Evolutionary conservation across 2,329 filamentous ascomycete species (phyloP).

Genomic region (Paecilomyces formosus): DNA sequence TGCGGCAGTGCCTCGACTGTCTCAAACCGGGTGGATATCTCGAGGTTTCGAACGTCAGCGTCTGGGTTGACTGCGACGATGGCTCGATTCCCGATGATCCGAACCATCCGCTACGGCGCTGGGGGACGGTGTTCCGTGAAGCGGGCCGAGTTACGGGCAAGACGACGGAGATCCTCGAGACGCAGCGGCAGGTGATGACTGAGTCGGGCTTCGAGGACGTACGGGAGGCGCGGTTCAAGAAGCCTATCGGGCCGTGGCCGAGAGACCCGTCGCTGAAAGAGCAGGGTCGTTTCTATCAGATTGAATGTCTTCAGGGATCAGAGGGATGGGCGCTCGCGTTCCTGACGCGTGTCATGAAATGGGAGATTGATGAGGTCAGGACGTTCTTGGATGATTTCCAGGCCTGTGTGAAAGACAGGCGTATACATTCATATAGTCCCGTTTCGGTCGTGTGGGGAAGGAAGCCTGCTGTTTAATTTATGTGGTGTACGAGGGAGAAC

Average conservation of each 20-base stretch:
- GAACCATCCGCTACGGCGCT: neutral
- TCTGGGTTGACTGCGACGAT: neutral
- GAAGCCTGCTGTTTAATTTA: neutral
- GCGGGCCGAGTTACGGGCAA: neutral
- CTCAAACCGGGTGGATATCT: neutral
- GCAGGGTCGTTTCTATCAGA: neutral
- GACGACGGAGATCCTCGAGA: neutral
- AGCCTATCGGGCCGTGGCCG: neutral
- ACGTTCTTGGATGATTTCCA: neutral
- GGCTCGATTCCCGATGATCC: neutral
- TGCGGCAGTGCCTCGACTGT: conserved; percentile 18
- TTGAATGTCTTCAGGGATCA: neutral
- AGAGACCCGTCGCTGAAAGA: neutral
- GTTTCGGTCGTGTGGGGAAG: neutral
- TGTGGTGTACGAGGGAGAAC: neutral
- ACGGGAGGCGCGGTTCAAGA: neutral
- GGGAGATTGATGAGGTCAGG: neutral
- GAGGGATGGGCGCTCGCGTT: neutral
- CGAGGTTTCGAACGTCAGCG: neutral
- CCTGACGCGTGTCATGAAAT: neutral
- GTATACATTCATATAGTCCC: neutral
- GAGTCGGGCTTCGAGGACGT: neutral
- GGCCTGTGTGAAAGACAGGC: neutral
- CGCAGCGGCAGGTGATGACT: neutral
- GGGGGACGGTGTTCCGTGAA: neutral